These are phyloP conservation scores for Paramecium tetraurelia DNA, from an alignment of 73 alveolate genomes.

Conservation along the genomic window DNA sequence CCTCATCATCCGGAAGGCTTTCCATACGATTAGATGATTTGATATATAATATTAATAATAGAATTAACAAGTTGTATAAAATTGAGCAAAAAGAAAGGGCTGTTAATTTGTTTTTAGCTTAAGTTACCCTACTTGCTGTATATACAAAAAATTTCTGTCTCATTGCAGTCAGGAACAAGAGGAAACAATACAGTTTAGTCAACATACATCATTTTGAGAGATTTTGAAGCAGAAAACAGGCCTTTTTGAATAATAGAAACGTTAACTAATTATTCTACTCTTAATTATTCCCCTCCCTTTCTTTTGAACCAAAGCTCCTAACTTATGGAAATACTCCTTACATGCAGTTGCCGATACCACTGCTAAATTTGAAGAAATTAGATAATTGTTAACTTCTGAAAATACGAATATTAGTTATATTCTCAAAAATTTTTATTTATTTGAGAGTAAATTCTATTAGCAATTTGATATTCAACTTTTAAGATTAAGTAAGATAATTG, in stretches of 20 bases:
- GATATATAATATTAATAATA: too few relatives aligned
- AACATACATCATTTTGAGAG: constrained; percentile 32
- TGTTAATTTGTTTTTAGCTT: too few relatives aligned
- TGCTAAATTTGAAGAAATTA: not conserved
- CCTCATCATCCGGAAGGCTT: too few relatives aligned
- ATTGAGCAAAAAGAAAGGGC: too few relatives aligned
- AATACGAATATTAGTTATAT: not conserved
- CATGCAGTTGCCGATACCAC: constrained; percentile 39
- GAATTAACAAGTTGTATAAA: too few relatives aligned
- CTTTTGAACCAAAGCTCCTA: not conserved
- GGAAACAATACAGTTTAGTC: constrained; percentile 47
- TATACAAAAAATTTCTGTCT: constrained; percentile 33
- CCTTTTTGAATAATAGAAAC: constrained; percentile 8
- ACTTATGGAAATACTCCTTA: constrained; percentile 1
- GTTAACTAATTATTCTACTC: not conserved
- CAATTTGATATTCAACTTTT: not conserved
- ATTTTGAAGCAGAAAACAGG: constrained; percentile 1
- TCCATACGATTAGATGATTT: too few relatives aligned
- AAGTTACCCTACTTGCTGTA: constrained; percentile 29
- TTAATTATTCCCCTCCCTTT: not conserved
- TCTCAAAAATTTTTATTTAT: not conserved
- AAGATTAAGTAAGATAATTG: constrained; percentile 14
- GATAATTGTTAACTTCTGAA: not conserved
- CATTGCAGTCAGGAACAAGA: constrained; percentile 29
- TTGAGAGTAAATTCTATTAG: constrained; percentile 8